Percentiles rank a stretch among this genome's conserved stretches.
Conservation (phyloP, 2,329 filamentous ascomycete species). For the Sporothrix pseudoabietina region DNA sequence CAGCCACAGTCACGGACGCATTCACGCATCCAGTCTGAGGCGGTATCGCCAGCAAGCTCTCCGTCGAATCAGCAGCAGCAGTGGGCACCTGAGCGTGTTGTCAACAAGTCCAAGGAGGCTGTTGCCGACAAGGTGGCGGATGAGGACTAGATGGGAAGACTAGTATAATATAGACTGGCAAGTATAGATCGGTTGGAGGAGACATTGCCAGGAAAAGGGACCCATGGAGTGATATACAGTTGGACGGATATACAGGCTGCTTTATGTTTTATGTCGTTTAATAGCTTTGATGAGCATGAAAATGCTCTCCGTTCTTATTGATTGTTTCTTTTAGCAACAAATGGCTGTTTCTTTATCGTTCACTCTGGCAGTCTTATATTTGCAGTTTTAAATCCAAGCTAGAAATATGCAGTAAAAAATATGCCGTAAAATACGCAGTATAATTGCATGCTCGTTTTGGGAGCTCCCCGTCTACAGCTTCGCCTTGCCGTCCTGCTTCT, state of each 20-base stretch:
- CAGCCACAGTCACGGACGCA: slow-evolving; percentile 28
- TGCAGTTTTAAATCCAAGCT: background rate
- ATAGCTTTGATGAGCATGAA: background rate
- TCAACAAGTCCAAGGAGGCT: slow-evolving; percentile 54
- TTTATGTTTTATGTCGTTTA: background rate
- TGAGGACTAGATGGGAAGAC: slow-evolving; percentile 46
- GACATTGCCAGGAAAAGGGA: background rate
- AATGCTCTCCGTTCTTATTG: background rate
- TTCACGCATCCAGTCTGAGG: slow-evolving; percentile 28
- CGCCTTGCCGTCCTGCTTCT: slow-evolving; percentile 64
- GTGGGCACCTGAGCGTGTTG: slow-evolving; percentile 52
- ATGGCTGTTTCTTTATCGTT: background rate
- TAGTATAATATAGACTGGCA: background rate
- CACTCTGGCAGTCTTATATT: background rate
- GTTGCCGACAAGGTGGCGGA: slow-evolving; percentile 57
- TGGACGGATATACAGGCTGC: background rate
- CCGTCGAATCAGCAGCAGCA: slow-evolving; percentile 29
- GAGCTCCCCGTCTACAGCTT: slow-evolving; percentile 52
- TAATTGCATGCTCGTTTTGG: background rate
- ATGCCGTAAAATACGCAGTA: background rate
- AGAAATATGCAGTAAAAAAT: background rate
- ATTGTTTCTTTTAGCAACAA: background rate
- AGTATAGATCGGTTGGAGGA: background rate
- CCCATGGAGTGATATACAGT: background rate
- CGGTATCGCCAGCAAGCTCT: slow-evolving; percentile 24